Base-by-base conservation (phyloP, 1,284 basidiomycete species). In the Irpex lacteus region DNA sequence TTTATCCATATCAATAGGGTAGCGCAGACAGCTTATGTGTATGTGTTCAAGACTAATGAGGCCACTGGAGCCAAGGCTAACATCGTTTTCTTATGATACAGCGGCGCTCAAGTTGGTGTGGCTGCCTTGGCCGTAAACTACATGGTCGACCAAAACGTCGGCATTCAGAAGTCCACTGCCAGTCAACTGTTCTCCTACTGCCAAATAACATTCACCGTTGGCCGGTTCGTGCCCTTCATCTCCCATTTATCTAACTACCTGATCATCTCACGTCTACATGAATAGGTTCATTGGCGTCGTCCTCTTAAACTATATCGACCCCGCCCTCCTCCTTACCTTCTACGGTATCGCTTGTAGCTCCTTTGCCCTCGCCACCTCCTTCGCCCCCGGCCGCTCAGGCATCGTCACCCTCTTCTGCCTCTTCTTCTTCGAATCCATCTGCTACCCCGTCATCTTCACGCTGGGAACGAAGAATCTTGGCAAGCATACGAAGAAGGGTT, bases 341-440 rank as follows among this genome's bases (percentile, higher is more conserved):
- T 90, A 86, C 70, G 83, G 82, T 15, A 56, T 84, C 56, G 77
- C 78, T 53, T 89, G 86, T 70, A 76, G 76, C 32, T 57, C 83
- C 55, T 87, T 90, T 71, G 78, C 80, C 62, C 74, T 90, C 65
- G 75, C 84, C 59, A 80, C 86, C 55, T 81, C 85, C 4, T 78
- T 83, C 32, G 74, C 86, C 5, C 77, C 80, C 5, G 87, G 88
- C 13, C 78, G 78, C 64, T 77, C 80, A 5, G 90, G 86, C 47
- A 78, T 92, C 57, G 86, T 81, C 7, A 87, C 83, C 74, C 72
- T 91, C 63, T 91, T 90, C 74, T 73, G 82, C 65, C 75, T 92
- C 64, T 91, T 92, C 82, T 91, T 90, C 82, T 92, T 91, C 75
- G 90, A 91, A 74, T 88, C 86, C 6, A 87, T 88, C 69, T 88